These are phyloP conservation scores for Coelastrella sp. DNA, from an alignment of 139 green algal genomes.

Conservation along the genomic window DNA sequence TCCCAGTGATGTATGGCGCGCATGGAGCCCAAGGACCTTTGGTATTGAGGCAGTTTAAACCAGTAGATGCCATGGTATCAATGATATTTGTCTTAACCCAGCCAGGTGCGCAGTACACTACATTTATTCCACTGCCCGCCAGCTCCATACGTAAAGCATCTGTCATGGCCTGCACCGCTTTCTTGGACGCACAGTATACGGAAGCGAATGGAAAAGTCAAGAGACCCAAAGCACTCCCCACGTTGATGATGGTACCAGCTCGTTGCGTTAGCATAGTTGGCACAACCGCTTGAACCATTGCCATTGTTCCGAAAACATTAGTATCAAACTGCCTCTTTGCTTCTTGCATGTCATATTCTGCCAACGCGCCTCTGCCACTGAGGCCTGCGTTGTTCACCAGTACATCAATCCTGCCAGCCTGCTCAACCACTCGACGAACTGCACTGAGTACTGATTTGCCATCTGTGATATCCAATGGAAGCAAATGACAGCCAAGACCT, in stretches of 20 bases:
- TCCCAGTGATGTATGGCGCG: conserved; percentile 35
- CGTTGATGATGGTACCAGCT: conserved; percentile 35
- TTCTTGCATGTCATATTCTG: not conserved
- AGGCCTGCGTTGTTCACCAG: conserved; percentile 50
- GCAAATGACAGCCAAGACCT: conserved; percentile 19
- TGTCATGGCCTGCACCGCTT: conserved; percentile 36
- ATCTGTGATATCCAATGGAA: conserved; percentile 42
- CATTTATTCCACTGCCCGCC: conserved; percentile 29
- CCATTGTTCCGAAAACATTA: conserved; percentile 42
- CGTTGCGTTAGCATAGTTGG: conserved; percentile 28
- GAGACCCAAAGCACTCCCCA: conserved; percentile 39
- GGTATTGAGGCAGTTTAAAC: conserved; percentile 29
- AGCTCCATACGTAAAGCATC: conserved; percentile 48
- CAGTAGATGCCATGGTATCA: conserved; percentile 1
- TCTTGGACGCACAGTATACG: conserved; percentile 44
- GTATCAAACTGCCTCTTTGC: conserved; percentile 3
- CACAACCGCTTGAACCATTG: conserved; percentile 37
- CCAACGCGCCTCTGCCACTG: not conserved
- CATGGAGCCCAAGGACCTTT: conserved; percentile 44
- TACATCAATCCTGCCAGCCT: conserved; percentile 35
- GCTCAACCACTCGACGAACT: conserved; percentile 3
- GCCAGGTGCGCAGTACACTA: conserved; percentile 41
- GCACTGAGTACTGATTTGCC: not conserved
- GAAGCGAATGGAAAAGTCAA: conserved; percentile 35
- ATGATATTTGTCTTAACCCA: conserved; percentile 47